A percentile compares a stretch with the other conserved stretches of the same genome.
Evolutionary conservation across 2,329 filamentous ascomycete species (phyloP).

Genomic region (Ophiostoma sp.): DNA sequence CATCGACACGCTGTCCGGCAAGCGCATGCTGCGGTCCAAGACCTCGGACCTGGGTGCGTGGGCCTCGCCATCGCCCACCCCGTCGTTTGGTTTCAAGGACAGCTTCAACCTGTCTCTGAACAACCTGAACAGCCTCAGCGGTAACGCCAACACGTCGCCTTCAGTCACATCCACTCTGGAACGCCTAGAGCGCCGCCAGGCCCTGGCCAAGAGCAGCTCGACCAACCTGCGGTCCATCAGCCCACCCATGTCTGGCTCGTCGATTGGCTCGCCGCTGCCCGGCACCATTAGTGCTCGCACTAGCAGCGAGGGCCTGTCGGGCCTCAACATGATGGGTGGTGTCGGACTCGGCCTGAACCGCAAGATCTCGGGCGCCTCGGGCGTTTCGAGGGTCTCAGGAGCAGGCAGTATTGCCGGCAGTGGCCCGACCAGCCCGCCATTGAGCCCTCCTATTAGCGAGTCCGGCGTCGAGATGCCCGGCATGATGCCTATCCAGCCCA

Average conservation of each 20-base stretch:
- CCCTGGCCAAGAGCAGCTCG: constrained; percentile 56
- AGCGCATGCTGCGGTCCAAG: constrained; percentile 47
- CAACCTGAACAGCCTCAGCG: constrained; percentile 32
- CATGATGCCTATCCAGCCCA: constrained; percentile 62
- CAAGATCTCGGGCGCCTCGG: constrained; percentile 23
- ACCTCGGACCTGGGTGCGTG: constrained; percentile 46
- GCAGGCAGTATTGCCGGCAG: constrained; percentile 34
- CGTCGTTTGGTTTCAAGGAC: constrained; percentile 41
- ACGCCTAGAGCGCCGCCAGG: constrained; percentile 34
- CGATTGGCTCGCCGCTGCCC: constrained; percentile 32
- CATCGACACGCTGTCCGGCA: constrained; percentile 70
- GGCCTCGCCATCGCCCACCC: constrained; percentile 44
- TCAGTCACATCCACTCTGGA: constrained; percentile 20
- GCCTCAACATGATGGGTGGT: constrained; percentile 29
- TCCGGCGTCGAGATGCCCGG: constrained; percentile 39
- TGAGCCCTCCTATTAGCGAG: constrained; percentile 69
- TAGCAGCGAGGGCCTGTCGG: constrained; percentile 21
- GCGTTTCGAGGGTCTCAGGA: background rate
- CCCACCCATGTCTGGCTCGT: constrained; percentile 40
- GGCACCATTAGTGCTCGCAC: constrained; percentile 26
- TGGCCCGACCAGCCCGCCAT: constrained; percentile 43
- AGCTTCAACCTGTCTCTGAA: constrained; percentile 29
- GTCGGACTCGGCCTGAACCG: constrained; percentile 27
- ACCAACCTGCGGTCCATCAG: constrained; percentile 61
- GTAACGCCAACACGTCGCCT: constrained; percentile 28